phyloP scores from a whole-genome alignment of 768 basidiomycete species.

The Pholiota microspora region DNA sequence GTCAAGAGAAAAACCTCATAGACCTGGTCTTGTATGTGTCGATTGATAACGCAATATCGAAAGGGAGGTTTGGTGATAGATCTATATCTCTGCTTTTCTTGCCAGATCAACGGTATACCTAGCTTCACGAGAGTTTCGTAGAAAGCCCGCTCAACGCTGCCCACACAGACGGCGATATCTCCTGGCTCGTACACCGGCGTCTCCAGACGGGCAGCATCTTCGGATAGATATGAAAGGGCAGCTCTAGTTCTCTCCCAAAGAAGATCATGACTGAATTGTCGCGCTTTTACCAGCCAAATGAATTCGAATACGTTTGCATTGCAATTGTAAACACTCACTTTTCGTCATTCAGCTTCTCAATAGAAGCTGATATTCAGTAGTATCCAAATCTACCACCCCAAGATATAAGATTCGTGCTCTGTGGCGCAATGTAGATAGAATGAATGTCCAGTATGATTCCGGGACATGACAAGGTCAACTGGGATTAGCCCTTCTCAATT shows the following conservation, averaged over 20 bases:
- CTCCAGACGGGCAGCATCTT: neutral
- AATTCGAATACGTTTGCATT: neutral
- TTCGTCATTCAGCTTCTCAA: neutral
- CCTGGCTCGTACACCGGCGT: neutral
- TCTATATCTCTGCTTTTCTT: neutral
- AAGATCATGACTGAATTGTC: neutral
- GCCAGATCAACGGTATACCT: neutral
- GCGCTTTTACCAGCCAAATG: neutral
- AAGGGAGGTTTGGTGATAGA: slow-evolving; percentile 7
- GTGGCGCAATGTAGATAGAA: neutral
- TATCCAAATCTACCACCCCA: neutral
- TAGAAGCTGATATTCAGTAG: neutral
- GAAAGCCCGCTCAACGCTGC: slow-evolving; percentile 1
- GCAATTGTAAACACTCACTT: neutral
- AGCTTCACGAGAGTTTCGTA: neutral
- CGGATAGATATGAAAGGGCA: neutral
- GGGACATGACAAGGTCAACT: neutral
- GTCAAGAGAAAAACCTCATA: slow-evolving; percentile 37
- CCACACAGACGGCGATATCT: slow-evolving; percentile 8
- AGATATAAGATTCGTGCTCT: neutral
- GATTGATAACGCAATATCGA: slow-evolving; percentile 35
- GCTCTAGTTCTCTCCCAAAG: slow-evolving; percentile 3
- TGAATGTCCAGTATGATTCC: neutral
- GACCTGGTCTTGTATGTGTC: slow-evolving; percentile 21
- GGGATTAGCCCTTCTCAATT: too few relatives aligned